Evolutionary conservation across 2,329 filamentous ascomycete genomes (phyloP), one percentile per base, ranked within the genome.

Genomic region (Orbilia oligospora): DNA sequence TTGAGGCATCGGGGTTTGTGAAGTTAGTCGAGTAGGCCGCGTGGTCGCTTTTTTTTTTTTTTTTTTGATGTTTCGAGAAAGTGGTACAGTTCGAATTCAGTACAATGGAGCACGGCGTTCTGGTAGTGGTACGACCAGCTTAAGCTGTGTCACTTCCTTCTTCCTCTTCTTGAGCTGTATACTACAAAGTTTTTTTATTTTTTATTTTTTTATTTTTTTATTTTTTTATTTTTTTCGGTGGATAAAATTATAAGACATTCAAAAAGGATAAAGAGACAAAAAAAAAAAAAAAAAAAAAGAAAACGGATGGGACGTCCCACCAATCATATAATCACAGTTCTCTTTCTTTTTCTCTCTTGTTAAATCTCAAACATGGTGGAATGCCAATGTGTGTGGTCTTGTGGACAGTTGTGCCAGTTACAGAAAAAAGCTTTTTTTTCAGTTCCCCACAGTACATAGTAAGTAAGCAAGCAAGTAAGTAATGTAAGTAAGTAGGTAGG

Each of bases 151-250:
- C 1, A 9, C 33, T 5, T 36, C 4, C 8, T 6, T 8, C 1
- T 36, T 9, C 4, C 30, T 30, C 4, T 30, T 36, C 33, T 36
- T 12, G 5, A 36, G 33, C 33, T 70, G 53, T 46, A 51, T 41
- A 66, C 69, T 66, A 72, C 61, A 72, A 66, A 58, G 70, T 75
- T 75, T 68, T 48, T 30, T n/a, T n/a, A n/a, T n/a, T n/a, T n/a
- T n/a, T n/a, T n/a, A n/a, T n/a, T n/a, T n/a, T n/a, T n/a, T n/a
- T n/a, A n/a, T n/a, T n/a, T n/a, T n/a, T n/a, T n/a, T n/a, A n/a
- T n/a, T n/a, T n/a, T n/a, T n/a, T n/a, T n/a, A n/a, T n/a, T n/a
- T n/a, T n/a, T n/a, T n/a, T n/a, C n/a, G n/a, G n/a, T n/a, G n/a
- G n/a, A n/a, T n/a, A n/a, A n/a, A n/a, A n/a, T n/a, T n/a, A n/a